These are phyloP conservation scores for Leccinum longicurvipes DNA, from an alignment of 768 basidiomycete genomes.

Conservation along the genomic window DNA sequence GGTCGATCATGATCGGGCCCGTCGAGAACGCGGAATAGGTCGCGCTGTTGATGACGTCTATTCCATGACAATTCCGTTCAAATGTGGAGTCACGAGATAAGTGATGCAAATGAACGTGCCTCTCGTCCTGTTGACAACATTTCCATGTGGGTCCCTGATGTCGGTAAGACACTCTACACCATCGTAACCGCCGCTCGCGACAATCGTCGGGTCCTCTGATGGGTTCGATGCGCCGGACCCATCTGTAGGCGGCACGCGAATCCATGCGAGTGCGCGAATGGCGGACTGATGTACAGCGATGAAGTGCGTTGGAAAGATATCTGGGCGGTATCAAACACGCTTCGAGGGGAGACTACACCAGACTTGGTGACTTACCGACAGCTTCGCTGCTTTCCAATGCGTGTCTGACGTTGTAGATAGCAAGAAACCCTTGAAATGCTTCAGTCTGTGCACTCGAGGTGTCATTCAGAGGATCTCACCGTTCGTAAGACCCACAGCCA, in stretches of 20 bases:
- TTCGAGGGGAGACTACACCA: neutral
- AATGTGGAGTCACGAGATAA: neutral
- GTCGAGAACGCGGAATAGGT: constrained; percentile 66
- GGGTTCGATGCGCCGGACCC: constrained; percentile 43
- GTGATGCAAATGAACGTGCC: constrained; percentile 39
- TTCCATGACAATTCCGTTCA: neutral
- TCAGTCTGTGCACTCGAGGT: neutral
- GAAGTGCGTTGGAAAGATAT: constrained; percentile 68
- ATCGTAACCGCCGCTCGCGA: constrained; percentile 79
- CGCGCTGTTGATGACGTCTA: constrained; percentile 71
- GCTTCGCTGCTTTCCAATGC: constrained; percentile 35
- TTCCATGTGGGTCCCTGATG: constrained; percentile 64
- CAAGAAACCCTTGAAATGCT: constrained; percentile 45
- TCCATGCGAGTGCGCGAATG: constrained; percentile 73
- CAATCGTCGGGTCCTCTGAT: constrained; percentile 63
- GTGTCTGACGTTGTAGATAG: constrained; percentile 52
- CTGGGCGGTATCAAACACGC: neutral
- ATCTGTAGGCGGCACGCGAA: constrained; percentile 58
- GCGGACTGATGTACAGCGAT: constrained; percentile 75
- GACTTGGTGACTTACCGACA: constrained; percentile 26
- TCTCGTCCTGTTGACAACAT: constrained; percentile 74
- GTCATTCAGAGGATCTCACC: constrained; percentile 42
- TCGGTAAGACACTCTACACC: constrained; percentile 76
- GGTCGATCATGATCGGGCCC: constrained; percentile 74
- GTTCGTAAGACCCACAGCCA: constrained; percentile 83